A percentile compares a stretch with the other conserved stretches of the same genome.
Conservation (phyloP, 192 early-diverging fungal genomes). For the Gonapodya prolifera region DNA sequence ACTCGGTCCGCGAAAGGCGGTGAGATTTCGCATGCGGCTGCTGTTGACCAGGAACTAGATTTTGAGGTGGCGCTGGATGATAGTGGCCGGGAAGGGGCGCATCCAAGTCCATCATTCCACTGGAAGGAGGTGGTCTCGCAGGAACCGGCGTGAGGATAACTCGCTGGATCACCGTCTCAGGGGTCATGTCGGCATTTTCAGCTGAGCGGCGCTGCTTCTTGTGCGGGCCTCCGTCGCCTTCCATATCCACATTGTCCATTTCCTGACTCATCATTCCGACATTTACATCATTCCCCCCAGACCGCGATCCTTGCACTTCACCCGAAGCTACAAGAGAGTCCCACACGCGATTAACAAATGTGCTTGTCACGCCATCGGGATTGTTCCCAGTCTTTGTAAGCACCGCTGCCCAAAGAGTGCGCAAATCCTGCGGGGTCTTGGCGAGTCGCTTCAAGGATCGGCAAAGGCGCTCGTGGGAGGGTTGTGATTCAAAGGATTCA, state of each 20-base stretch:
- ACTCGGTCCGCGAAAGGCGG: background rate
- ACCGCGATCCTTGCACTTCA: background rate
- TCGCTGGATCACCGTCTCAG: background rate
- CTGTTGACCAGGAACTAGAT: background rate
- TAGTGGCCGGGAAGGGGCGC: background rate
- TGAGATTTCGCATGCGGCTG: background rate
- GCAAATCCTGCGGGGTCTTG: constrained; percentile 22
- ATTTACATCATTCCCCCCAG: background rate
- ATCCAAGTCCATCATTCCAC: background rate
- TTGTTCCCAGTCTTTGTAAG: constrained; percentile 19
- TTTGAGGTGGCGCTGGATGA: background rate
- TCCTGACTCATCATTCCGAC: background rate
- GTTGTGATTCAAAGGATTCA: constrained; percentile 24
- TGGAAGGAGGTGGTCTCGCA: background rate
- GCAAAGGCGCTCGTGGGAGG: constrained; percentile 36
- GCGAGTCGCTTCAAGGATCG: constrained; percentile 28
- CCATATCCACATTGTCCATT: background rate
- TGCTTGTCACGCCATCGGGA: constrained; percentile 24
- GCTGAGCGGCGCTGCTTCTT: background rate
- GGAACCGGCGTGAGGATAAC: background rate
- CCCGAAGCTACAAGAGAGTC: constrained; percentile 15
- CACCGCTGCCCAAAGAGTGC: constrained; percentile 26
- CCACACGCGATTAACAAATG: constrained; percentile 27
- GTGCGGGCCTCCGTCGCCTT: background rate
- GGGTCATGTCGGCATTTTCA: background rate